Evolutionary conservation across 2,329 filamentous ascomycete genomes (phyloP).

Genomic region (Exophiala dermatitidis): DNA sequence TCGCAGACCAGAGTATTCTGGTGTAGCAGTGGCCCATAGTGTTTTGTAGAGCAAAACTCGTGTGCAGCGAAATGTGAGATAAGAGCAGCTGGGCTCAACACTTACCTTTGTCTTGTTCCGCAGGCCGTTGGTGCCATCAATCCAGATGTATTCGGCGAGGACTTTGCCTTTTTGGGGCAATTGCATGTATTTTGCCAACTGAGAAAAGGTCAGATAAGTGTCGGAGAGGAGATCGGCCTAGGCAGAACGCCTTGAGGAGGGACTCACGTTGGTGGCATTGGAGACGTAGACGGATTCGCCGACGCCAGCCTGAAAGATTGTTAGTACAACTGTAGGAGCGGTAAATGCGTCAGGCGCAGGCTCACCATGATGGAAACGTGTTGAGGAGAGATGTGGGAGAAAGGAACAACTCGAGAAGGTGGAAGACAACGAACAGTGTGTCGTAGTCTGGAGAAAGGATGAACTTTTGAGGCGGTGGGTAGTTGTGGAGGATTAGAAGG

Average conservation of each 20-base stretch:
- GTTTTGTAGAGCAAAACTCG: not conserved
- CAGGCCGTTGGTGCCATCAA: conserved; percentile 72
- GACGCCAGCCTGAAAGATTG: conserved; percentile 24
- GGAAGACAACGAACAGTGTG: not conserved
- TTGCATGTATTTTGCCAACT: conserved; percentile 87
- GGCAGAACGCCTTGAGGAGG: conserved; percentile 4
- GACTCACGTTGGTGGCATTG: conserved; percentile 39
- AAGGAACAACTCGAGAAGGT: not conserved
- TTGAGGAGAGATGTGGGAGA: not conserved
- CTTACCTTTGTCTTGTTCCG: conserved; percentile 96
- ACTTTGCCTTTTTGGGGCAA: conserved; percentile 83
- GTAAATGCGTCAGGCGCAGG: not conserved
- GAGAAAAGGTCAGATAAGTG: conserved; percentile 27
- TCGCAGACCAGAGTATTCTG: not conserved
- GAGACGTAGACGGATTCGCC: conserved; percentile 41
- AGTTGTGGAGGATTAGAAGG: not conserved
- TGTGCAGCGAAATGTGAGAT: not conserved
- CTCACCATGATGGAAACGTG: conserved; percentile 22
- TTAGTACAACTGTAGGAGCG: not conserved
- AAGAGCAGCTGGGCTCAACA: not conserved
- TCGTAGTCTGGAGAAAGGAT: not conserved
- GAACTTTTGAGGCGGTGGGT: not conserved
- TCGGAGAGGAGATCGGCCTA: conserved; percentile 20
- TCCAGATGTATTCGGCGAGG: conserved; percentile 97
- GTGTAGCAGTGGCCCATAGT: no score